These are phyloP conservation scores for Melanogaster broomeanus DNA, from an alignment of 768 basidiomycete species.

Conservation along the genomic window DNA sequence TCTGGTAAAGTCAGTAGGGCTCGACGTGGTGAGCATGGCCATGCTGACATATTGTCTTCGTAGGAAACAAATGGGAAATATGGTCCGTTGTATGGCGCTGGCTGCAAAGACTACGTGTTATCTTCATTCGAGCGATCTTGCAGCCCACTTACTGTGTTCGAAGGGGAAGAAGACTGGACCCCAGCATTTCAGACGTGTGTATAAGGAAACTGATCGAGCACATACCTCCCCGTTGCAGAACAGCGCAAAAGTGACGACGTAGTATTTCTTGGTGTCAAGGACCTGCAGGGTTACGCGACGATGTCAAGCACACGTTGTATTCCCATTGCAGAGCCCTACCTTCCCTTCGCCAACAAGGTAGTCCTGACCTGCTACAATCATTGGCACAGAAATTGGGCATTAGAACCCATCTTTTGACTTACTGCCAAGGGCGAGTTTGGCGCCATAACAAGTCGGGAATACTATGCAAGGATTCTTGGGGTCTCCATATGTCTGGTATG, in stretches of 20 bases:
- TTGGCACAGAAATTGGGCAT: neutral
- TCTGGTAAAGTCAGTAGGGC: neutral
- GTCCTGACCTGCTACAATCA: constrained; percentile 40
- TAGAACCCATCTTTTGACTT: constrained; percentile 16
- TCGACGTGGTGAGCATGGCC: neutral
- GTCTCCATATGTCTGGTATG: constrained; percentile 59
- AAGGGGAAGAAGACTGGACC: constrained; percentile 58
- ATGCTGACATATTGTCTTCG: constrained; percentile 54
- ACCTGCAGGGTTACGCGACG: constrained; percentile 30
- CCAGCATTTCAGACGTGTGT: neutral
- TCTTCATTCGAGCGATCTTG: neutral
- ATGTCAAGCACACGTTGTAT: neutral
- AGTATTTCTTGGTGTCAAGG: constrained; percentile 52
- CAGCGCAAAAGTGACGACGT: constrained; percentile 55
- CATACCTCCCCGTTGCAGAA: constrained; percentile 62
- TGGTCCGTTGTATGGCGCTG: constrained; percentile 57
- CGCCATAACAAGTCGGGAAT: constrained; percentile 61
- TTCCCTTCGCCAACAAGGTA: constrained; percentile 56
- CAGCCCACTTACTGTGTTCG: constrained; percentile 42
- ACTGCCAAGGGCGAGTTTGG: constrained; percentile 46
- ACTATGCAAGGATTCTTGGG: constrained; percentile 55
- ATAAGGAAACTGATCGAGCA: neutral
- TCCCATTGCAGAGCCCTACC: constrained; percentile 26
- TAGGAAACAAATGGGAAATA: constrained; percentile 60
- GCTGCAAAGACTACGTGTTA: constrained; percentile 31